Base-by-base conservation (phyloP, 2,329 filamentous ascomycete species). In the Magnaporthiopsis poae region DNA sequence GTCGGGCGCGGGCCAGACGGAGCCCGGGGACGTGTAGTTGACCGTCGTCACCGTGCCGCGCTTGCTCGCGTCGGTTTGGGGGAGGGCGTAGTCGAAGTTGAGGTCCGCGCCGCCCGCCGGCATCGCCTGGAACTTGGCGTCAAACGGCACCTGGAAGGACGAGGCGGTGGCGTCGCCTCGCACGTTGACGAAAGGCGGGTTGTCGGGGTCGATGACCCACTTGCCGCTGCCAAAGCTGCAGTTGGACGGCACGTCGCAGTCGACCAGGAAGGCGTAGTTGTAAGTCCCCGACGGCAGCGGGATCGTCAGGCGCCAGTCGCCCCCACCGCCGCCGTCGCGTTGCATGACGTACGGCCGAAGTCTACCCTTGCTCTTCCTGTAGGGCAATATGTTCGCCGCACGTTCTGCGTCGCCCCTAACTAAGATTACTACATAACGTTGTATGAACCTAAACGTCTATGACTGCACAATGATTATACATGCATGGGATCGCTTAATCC, bases 261-360 rank as follows among this genome's bases (percentile, higher is more conserved):
- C 69, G 66, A 74, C 66, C 12, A 74, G 67, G 67, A 72, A 74
- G 8, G 72, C 71, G 39, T 70, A 74, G 63, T 68, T 73, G 66
- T 74, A 74, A 27, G 71, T 71, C 5, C 72, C 73, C 11, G 71
- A 71, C 13, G 72, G 73, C 3, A 74, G 66, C 2, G 73, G 72
- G 13, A 71, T 69, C 12, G 72, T 74, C 65, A 70, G 73, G 1
- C 69, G 72, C 73, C 73, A 74, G 29, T 68, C 46, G 21, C 71
- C 71, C 3, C 70, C 27, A 27, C 27, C 68, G 13, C 69, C 70
- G 8, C 69, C 63, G 9, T 21, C 63, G 9, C 18, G 65, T 8
- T 31, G 68, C 72, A 74, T 73, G 66, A 73, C 71, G 64, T 74
- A 74, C 29, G 72, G 73, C 71, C n/a, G n/a, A n/a, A n/a, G n/a